Base-by-base conservation (phyloP, 225 moss, liverwort and hornwort genomes). In the Asterella californica region DNA sequence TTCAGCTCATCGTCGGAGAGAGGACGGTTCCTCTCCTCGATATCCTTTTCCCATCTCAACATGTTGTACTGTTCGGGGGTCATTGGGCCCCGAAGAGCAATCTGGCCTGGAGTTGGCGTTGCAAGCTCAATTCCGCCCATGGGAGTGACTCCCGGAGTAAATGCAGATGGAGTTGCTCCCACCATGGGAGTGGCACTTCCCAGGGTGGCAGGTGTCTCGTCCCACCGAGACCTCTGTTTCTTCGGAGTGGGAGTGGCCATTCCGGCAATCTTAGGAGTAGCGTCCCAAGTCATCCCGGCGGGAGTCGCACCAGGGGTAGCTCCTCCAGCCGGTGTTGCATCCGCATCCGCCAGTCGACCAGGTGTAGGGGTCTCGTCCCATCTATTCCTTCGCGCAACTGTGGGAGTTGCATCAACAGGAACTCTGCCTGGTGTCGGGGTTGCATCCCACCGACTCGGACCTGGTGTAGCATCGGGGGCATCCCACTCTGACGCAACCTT, bases 351-450 rank as follows among this genome's bases (percentile, higher is more conserved):
- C 64, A 93, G 84, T 64, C 97, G 88, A 9, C 94, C 94, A 37
- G 97, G 97, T 47, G 97, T 99, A 0, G 97, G 97, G 70, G 97
- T 99, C 82, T 99, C 97, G 81, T 99, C 97, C 97, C 97, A 99
- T 47, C 97, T 89, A 81, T 99, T 99, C 32, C 97, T 89, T 78
- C 97, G 87, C 24, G 90, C 87, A 74, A 94, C 91, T 75, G 83
- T 90, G 78, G 97, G 95, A 14, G 97, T 99, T 37, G 97, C 94
- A 83, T 99, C 97, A 46, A 95, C 87, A 81, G 86, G 84, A 65
- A 89, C 87, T 54, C 95, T 88, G 22, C 97, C 95, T 0, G 99
- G 94, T 74, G 99, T 99, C 6, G 97, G 97, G 8, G 99, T 99
- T 25, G 95, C 95, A 89, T 99, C 99, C 99, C 99, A 99, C 34